Base-by-base conservation (phyloP, 2,329 filamentous ascomycete species). In the Fusarium falciforme region DNA sequence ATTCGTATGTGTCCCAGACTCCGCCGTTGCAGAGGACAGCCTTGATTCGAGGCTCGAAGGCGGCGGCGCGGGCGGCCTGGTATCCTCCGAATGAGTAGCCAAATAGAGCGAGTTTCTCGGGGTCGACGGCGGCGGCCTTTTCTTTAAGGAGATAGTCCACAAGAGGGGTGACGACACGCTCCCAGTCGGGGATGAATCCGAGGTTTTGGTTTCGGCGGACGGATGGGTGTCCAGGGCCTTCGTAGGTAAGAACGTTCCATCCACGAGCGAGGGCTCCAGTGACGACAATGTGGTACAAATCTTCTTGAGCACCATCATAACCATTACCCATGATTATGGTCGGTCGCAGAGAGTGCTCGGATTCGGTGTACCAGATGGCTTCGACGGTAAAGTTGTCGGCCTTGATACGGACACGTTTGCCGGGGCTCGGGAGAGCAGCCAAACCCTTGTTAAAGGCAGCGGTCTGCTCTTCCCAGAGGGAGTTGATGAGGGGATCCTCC, bases 151-250 rank as follows among this genome's bases (percentile, higher is more conserved):
- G 62, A 33, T 82, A 83, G 75, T 86, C 84, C 1, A 87, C 75
- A 4, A 86, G 78, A 1, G 84, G 84, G 0, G 79, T 82, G 16
- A 83, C 78, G 0, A 83, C 84, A 8, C 74, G 75, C 71, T 85
- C 83, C 84, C 85, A 86, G 29, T 86, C 79, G 1, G 79, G 79
- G 61, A 85, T 85, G 71, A 87, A 87, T 8, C 82, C 84, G 2
- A 85, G 47, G 16, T 79, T 73, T 54, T 87, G 83, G 1, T 82
- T 65, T 1, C 85, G 81, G 17, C 83, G 81, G 3, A 84, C 81
- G 2, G 78, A 82, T 1, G 80, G 79, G 66, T 87, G 85, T 0
- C 85, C 85, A 0, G 85, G 85, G 0, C 86, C 86, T 64, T 87
- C 85, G 70, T 84, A 87, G 1, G 83, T 83, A 14, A 86, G 79